phyloP scores from a whole-genome alignment of 2,329 filamentous ascomycete genomes.

The Penicillium sumatraense region DNA sequence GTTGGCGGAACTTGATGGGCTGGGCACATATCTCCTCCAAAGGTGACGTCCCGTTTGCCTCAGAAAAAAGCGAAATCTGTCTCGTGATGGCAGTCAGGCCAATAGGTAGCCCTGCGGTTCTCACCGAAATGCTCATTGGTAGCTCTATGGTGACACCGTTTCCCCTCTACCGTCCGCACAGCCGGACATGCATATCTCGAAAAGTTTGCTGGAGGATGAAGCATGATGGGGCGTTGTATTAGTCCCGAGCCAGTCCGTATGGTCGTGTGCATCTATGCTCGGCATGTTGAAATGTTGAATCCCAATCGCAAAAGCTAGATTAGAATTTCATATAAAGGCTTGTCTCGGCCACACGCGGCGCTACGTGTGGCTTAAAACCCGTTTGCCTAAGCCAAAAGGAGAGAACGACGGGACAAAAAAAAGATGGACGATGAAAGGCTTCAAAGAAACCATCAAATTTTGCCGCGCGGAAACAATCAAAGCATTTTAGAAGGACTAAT shows the following conservation, averaged over 20 bases:
- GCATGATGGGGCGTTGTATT: constrained; percentile 19
- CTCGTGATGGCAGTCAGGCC: constrained; percentile 23
- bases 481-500: neutral
- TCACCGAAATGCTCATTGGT: constrained; percentile 15
- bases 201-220: constrained; percentile 18
- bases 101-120: constrained; percentile 14
- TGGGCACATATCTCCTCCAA: constrained; percentile 6
- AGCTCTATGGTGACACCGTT: constrained; percentile 26
- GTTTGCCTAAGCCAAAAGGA: neutral
- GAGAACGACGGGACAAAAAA: too few species aligned
- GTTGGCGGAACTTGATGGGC: constrained; percentile 4
- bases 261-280: constrained; percentile 17
- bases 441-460: neutral
- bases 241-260: constrained; percentile 27
- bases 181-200: constrained; percentile 24
- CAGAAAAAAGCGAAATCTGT: constrained; percentile 15
- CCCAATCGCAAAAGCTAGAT: neutral
- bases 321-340: neutral
- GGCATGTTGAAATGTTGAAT: constrained; percentile 8
- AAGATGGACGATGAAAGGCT: too few species aligned
- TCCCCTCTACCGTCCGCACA: constrained; percentile 22
- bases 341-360: neutral
- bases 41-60: constrained; percentile 20
- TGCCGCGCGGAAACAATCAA: constrained; percentile 11
- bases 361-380: neutral